Conservation (phyloP, 2,329 filamentous ascomycete genomes). For the Calonectria crousiana region DNA sequence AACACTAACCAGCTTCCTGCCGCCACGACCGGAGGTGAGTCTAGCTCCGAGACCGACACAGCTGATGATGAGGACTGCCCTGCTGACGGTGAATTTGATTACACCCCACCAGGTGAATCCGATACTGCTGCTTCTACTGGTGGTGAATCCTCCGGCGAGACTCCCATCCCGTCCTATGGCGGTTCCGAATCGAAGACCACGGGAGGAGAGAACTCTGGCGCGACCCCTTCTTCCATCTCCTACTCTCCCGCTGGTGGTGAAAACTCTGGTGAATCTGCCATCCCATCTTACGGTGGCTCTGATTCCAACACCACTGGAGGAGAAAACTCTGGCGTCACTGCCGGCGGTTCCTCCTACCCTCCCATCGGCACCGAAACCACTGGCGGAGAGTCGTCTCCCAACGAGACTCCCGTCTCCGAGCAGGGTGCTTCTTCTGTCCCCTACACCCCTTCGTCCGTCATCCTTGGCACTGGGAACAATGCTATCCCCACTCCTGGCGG, state of each 20-base stretch:
- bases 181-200: constrained; percentile 3
- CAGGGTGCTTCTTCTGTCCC: constrained; percentile 1
- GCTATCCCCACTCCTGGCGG: constrained; percentile 16
- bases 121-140: not conserved
- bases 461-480: constrained; percentile 18
- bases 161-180: not conserved
- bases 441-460: constrained; percentile 21
- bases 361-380: constrained; percentile 16
- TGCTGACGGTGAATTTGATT: constrained; percentile 20
- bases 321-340: constrained; percentile 13
- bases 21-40: constrained; percentile 29
- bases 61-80: constrained; percentile 26
- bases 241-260: not conserved
- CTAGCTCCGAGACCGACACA: constrained; percentile 10
- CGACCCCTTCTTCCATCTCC: not conserved
- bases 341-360: constrained; percentile 22
- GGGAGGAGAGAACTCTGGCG: not conserved
- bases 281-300: not conserved
- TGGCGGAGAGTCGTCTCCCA: constrained; percentile 15
- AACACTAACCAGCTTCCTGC: constrained; percentile 26
- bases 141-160: constrained; percentile 2
- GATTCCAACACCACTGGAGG: constrained; percentile 5
- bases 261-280: not conserved
- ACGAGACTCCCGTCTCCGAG: constrained; percentile 10
- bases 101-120: constrained; percentile 2